Evolutionary conservation across 2,329 filamentous ascomycete species (phyloP).

Genomic region (Stemphylium vesicarium): DNA sequence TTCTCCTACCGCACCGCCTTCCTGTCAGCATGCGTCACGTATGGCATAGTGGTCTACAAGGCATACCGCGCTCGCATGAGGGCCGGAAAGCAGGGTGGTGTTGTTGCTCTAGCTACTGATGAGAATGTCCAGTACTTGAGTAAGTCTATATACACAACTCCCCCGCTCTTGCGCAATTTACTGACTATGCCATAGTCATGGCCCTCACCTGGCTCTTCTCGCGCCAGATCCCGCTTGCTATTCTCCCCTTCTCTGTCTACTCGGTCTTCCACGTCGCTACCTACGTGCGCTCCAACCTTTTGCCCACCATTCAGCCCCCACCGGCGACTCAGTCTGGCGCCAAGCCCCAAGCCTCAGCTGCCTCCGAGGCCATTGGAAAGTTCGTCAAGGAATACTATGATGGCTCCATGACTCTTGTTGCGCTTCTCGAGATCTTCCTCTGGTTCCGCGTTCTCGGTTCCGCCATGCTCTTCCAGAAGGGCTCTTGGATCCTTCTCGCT

Average conservation of each 20-base stretch:
- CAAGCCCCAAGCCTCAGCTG: conserved; percentile 64
- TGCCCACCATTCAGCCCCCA: conserved; percentile 81
- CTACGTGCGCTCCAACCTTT: conserved; percentile 90
- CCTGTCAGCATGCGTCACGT: conserved; percentile 85
- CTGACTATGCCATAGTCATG: conserved; percentile 68
- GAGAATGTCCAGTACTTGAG: conserved; percentile 98
- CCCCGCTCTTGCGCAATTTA: conserved; percentile 17
- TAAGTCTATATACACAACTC: conserved; percentile 57
- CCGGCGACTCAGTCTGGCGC: conserved; percentile 58
- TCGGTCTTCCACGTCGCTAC: conserved; percentile 98
- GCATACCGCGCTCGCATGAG: conserved; percentile 85
- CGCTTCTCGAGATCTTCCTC: conserved; percentile 83
- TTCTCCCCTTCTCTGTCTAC: conserved; percentile 95
- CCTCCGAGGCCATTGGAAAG: conserved; percentile 82
- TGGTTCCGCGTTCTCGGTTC: conserved; percentile 83
- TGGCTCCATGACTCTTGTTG: conserved; percentile 90
- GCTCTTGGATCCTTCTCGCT: conserved; percentile 85
- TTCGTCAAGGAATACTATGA: conserved; percentile 99
- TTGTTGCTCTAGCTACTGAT: conserved; percentile 74
- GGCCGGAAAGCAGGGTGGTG: conserved; percentile 69
- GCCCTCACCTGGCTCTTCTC: conserved; percentile 93
- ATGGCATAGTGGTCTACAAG: conserved; percentile 99
- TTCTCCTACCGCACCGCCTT: conserved; percentile 92
- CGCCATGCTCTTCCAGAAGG: conserved; percentile 84
- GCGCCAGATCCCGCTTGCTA: conserved; percentile 85